Evolutionary conservation across 2,329 filamentous ascomycete genomes (phyloP).

Genomic region (Botrytis squamosa): DNA sequence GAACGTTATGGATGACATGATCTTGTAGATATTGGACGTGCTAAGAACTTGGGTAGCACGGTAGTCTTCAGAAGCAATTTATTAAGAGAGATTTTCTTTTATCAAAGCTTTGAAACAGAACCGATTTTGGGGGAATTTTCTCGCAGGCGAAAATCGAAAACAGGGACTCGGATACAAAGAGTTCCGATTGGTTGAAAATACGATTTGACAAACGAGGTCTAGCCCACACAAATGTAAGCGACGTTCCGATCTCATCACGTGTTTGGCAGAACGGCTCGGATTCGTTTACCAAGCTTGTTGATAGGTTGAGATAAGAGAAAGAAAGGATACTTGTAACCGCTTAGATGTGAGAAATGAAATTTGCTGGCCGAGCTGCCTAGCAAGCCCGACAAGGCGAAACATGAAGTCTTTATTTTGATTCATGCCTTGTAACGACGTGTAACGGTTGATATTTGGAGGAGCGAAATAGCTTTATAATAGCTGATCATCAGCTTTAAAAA

Average conservation of each 20-base stretch:
- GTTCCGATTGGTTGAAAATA: background rate
- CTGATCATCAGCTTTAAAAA: background rate
- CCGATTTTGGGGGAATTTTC: background rate
- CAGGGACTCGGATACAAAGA: background rate
- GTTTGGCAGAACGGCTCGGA: background rate
- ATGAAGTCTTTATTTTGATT: background rate
- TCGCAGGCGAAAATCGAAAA: background rate
- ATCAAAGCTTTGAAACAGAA: background rate
- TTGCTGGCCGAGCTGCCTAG: background rate
- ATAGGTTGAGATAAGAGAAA: constrained; percentile 2
- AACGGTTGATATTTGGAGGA: background rate
- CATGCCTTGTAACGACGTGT: background rate
- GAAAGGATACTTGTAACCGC: background rate
- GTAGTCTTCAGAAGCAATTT: background rate
- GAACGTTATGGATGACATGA: background rate
- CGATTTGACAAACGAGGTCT: background rate
- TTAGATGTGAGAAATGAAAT: background rate
- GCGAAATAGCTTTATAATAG: background rate
- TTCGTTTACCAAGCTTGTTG: background rate
- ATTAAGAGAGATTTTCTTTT: background rate
- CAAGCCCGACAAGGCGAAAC: background rate
- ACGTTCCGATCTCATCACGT: background rate
- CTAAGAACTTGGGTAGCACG: too few relatives aligned
- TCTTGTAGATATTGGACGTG: background rate
- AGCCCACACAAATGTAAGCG: background rate